A percentile compares a stretch with the other conserved stretches of the same genome.
phyloP scores from a whole-genome alignment of 208 protist species.

The Angomonas ambiguus region DNA sequence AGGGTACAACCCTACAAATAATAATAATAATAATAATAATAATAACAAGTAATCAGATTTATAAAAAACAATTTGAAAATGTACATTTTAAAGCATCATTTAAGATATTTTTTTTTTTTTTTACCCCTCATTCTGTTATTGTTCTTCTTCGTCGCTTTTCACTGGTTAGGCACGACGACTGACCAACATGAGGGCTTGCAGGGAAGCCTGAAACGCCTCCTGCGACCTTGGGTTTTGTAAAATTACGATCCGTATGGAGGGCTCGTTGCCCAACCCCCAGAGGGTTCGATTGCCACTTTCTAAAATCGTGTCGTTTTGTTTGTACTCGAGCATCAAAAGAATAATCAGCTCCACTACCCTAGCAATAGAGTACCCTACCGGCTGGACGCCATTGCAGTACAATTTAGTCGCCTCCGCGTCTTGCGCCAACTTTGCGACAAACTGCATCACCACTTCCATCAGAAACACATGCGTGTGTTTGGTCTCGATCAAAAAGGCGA shows the following conservation, averaged over 20 bases:
- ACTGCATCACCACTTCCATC: conserved; percentile 73
- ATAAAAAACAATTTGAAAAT: not conserved
- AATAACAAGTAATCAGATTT: not conserved
- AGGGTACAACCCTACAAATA: not conserved
- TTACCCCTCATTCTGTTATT: not conserved
- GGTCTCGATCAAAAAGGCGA: conserved; percentile 44
- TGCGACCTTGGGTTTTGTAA: conserved; percentile 59
- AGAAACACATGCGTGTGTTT: conserved; percentile 70
- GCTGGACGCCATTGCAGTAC: conserved; percentile 2
- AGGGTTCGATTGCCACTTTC: conserved; percentile 66
- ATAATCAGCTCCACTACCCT: conserved; percentile 66
- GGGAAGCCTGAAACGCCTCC: conserved; percentile 61
- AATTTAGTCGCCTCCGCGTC: conserved; percentile 41
- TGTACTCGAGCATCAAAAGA: conserved; percentile 73
- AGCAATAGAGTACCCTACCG: conserved; percentile 26
- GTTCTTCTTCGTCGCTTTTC: not conserved
- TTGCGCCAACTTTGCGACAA: conserved; percentile 63
- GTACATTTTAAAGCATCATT: not conserved
- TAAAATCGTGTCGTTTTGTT: conserved; percentile 64
- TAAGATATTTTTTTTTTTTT: not conserved
- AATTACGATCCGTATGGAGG: conserved; percentile 54
- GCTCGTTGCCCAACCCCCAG: conserved; percentile 82
- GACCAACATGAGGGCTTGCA: conserved; percentile 41
- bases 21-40: not conserved
- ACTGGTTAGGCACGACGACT: not conserved